phyloP scores from a whole-genome alignment of 1,284 basidiomycete genomes.

The Cerrena zonata region DNA sequence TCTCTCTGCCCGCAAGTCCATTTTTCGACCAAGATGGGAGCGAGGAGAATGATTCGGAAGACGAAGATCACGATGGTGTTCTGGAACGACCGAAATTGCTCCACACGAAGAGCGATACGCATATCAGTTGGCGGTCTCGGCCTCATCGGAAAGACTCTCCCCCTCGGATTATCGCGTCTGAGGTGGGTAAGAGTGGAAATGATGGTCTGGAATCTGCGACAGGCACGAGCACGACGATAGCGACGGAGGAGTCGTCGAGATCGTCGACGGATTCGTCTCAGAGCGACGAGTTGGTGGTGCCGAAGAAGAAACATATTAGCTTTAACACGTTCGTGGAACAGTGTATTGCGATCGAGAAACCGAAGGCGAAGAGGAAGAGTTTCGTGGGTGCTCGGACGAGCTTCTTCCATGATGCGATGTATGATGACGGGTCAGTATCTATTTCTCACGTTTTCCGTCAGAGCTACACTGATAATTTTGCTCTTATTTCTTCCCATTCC shows the following conservation, averaged over 20 bases:
- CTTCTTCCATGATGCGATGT: conserved; percentile 30
- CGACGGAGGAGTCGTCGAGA: not conserved
- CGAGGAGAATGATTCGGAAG: conserved; percentile 29
- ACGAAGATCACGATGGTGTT: conserved; percentile 23
- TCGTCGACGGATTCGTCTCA: conserved; percentile 28
- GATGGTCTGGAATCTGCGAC: not conserved
- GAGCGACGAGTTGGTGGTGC: conserved; percentile 34
- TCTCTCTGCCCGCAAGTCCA: conserved; percentile 56
- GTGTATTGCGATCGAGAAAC: conserved; percentile 88
- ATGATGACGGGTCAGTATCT: conserved; percentile 59
- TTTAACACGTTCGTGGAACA: conserved; percentile 99
- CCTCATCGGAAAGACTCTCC: conserved; percentile 63
- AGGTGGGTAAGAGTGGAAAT: conserved; percentile 7
- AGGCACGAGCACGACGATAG: not conserved
- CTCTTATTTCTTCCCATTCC: no score
- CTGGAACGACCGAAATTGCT: conserved; percentile 52
- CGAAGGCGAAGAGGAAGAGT: conserved; percentile 30
- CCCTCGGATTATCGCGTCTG: conserved; percentile 44
- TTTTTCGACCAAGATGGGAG: conserved; percentile 44
- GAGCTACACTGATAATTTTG: conserved; percentile 12
- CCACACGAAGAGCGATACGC: conserved; percentile 82
- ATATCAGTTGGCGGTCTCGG: conserved; percentile 55
- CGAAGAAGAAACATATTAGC: conserved; percentile 80
- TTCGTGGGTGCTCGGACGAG: conserved; percentile 15
- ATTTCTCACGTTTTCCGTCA: not conserved